Evolutionary conservation across 495 filamentous ascomycete species (phyloP), one percentile per base, ranked within the genome.

Genomic region (Bathelium albidoporum): DNA sequence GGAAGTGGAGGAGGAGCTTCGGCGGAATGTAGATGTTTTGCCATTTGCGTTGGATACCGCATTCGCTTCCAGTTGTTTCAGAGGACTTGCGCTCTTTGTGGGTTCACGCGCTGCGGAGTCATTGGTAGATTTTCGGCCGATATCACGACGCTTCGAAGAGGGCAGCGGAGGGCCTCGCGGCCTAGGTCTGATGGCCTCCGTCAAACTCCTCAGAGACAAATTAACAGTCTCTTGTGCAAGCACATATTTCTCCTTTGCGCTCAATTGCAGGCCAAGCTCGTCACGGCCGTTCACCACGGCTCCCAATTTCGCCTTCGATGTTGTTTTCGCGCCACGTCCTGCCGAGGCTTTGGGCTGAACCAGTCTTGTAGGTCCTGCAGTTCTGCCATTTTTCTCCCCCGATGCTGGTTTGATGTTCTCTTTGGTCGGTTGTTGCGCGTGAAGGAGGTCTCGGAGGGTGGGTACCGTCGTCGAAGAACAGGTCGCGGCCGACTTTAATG

Each of bases 181-280:
- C 61, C 70, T 67, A 58, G 72, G 64, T 69, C 89, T 96, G 24
- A 86, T 77, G 2, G 88, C 87, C 58, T 91, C 88, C 1, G 82
- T 83, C 12, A 97, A 81, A 9, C 82, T 77, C 70, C 89, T 94
- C 12, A 73, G 58, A 12, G 64, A 32, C 3, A 59, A 44, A 53
- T 73, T 73, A 49, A 71, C 62, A 0, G 63, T 59, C 5, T 70
- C 61, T 4, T 69, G 71, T n/a, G 71, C 69, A 1, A 73, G 62
- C 11, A 44, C 58, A 34, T 67, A 65, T 28, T 64, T 45, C 20
- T 67, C 67, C 41, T 64, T 64, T 29, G 64, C 29, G 1, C 64
- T 61, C 1, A 72, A 52, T 14, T 12, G 14, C 10, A 39, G 24
- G 1, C 59, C 4, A 11, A 24, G 11, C 29, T 70, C 68, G 31